Percentiles rank a stretch among this genome's conserved stretches.
Conservation (phyloP, 75 land plant genomes). For the Gnetum montanum region DNA sequence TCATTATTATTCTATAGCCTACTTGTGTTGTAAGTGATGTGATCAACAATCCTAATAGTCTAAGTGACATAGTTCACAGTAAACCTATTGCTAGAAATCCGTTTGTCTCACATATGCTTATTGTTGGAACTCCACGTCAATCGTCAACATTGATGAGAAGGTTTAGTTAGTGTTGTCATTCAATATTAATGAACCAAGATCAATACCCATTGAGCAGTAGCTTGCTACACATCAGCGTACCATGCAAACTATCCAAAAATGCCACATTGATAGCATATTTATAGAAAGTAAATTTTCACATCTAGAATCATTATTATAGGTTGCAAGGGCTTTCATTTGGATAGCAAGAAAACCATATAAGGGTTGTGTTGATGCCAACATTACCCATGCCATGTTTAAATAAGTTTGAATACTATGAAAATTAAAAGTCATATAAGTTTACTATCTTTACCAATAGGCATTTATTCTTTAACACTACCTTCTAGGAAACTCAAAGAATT, state of each 20-base stretch:
- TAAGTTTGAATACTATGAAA: too few species aligned
- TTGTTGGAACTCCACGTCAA: slow-evolving; percentile 28
- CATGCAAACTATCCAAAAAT: slow-evolving; percentile 76
- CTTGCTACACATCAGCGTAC: slow-evolving; percentile 67
- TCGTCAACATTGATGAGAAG: slow-evolving; percentile 57
- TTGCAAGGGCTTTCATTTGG: slow-evolving; percentile 81
- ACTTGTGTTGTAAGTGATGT: slow-evolving; percentile 69
- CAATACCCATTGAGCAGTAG: slow-evolving; percentile 35
- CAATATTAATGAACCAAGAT: slow-evolving; percentile 41
- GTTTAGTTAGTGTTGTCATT: slow-evolving; percentile 69
- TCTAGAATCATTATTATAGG: slow-evolving; percentile 74
- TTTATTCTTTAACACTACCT: too few species aligned
- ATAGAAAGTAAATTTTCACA: slow-evolving; percentile 88
- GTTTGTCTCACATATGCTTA: slow-evolving; percentile 22
- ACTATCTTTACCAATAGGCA: too few species aligned
- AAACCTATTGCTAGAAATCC: slow-evolving; percentile 34
- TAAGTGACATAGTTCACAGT: slow-evolving; percentile 42
- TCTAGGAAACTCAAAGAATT: too few species aligned
- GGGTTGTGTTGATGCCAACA: too few species aligned
- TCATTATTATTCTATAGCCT: too few species aligned
- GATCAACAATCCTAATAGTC: slow-evolving; percentile 41
- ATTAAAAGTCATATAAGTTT: too few species aligned
- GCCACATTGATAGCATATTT: slow-evolving; percentile 92
- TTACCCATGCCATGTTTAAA: too few species aligned
- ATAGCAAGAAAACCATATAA: slow-evolving; percentile 90